phyloP scores from a whole-genome alignment of 192 early-diverging fungal genomes.

The Umbelopsis sp. region DNA sequence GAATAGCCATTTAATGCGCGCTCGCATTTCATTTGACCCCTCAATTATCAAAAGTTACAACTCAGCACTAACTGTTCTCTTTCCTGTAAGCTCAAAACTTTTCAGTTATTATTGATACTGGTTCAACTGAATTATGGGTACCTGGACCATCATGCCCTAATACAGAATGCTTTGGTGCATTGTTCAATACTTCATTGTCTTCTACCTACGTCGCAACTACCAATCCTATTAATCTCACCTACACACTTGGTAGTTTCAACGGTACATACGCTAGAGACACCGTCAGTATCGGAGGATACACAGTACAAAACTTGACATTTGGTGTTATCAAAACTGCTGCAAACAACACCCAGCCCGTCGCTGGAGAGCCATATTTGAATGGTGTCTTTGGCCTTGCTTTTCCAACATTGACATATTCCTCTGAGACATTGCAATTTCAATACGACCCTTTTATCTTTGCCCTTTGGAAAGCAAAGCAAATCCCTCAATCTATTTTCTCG shows the following conservation, averaged over 20 bases:
- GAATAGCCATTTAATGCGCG: not conserved
- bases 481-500: slow-evolving; percentile 30
- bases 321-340: slow-evolving; percentile 25
- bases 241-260: slow-evolving; percentile 34
- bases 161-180: slow-evolving; percentile 12
- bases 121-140: slow-evolving; percentile 38
- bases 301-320: slow-evolving; percentile 26
- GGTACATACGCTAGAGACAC: slow-evolving; percentile 35
- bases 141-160: slow-evolving; percentile 24
- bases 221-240: slow-evolving; percentile 23
- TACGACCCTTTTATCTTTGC: slow-evolving; percentile 38
- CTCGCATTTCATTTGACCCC: not conserved
- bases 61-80: not conserved
- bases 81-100: slow-evolving; percentile 7
- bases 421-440: not conserved
- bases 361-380: slow-evolving; percentile 7
- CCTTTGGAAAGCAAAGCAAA: slow-evolving; percentile 17
- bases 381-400: slow-evolving; percentile 38
- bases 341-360: not conserved
- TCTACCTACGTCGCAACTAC: slow-evolving; percentile 23
- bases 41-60: too few species aligned
- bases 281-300: slow-evolving; percentile 20
- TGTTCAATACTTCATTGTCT: slow-evolving; percentile 25
- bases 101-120: not conserved
- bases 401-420: slow-evolving; percentile 25